A percentile compares a stretch with the other conserved stretches of the same genome.
Evolutionary conservation across 2,329 filamentous ascomycete species (phyloP).

Genomic region (Aureobasidium namibiae): DNA sequence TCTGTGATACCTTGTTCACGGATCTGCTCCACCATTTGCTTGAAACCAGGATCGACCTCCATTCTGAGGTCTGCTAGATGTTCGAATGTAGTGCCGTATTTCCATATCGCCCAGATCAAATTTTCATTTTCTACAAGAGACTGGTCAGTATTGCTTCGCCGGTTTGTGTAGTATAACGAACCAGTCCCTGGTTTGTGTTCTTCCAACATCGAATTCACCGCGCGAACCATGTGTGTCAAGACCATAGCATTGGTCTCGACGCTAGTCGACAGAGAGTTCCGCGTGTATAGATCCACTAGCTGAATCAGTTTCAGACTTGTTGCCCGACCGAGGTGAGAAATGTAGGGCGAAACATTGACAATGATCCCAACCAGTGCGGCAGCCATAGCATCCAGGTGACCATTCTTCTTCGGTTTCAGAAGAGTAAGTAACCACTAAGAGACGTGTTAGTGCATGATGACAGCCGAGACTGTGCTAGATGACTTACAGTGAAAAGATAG

Average conservation of each 20-base stretch:
- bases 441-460: neutral
- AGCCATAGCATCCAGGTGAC: constrained; percentile 50
- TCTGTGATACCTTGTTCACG: constrained; percentile 9
- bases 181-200: constrained; percentile 48
- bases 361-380: constrained; percentile 86
- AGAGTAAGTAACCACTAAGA: constrained; percentile 9
- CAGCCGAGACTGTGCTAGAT: neutral
- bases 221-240: constrained; percentile 74
- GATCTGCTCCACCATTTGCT: constrained; percentile 4
- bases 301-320: constrained; percentile 57
- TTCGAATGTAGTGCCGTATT: constrained; percentile 8
- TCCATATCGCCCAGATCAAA: constrained; percentile 15
- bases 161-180: constrained; percentile 14
- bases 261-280: constrained; percentile 59
- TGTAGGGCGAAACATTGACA: constrained; percentile 82
- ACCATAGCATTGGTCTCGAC: constrained; percentile 85
- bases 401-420: constrained; percentile 10
- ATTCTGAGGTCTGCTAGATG: constrained; percentile 9
- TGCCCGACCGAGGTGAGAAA: constrained; percentile 65
- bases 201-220: constrained; percentile 82
- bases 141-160: neutral
- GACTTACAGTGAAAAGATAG: constrained; percentile 75
- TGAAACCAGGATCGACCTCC: constrained; percentile 11
- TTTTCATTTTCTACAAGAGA: constrained; percentile 14
- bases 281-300: constrained; percentile 2